Evolutionary conservation across 345 rosid genomes (phyloP), one percentile per base, ranked within the genome.

Genomic region (Alliaria petiolata): DNA sequence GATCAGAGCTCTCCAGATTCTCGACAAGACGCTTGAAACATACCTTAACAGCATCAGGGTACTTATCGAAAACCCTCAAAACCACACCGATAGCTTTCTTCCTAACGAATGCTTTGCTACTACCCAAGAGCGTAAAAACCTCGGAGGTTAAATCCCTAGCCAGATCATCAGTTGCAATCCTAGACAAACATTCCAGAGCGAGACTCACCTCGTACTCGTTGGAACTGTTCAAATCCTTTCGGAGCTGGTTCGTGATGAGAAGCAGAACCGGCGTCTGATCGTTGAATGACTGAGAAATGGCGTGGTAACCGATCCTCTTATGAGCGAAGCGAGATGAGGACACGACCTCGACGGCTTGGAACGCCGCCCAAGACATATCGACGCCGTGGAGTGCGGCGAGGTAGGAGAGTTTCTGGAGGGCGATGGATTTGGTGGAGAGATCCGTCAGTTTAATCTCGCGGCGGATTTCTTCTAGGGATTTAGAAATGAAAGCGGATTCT

Each of bases 11-110:
- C 76, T 91, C 99, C 25, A 95, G 82, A 85, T 83, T 88, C 78
- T 95, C 99, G 5, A 88, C 98, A 70, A 95, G 76, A 62, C 96
- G 89, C 84, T 92, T 90, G 60, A 92, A 89, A 76, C 96, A 95
- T 14, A 92, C 87, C 83, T 87, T 80, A 64, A 89, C 97, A 4
- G 93, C 84, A 80, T 95, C 98, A 20, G 98, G 97, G 64, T 84
- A 85, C 81, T 84, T 95, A 78, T 76, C 98, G 72, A 95, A 95
- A 68, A 95, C 74, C 84, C 81, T 87, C 80, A 86, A 76, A 61
- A 86, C 83, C 17, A 89, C 93, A 17, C 89, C 93, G 3, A 92
- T 68, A 3, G 97, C 92, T 78, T 84, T 91, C 70, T 85, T 95
- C 76, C 86, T 82, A 44, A 95, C 87, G 58, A 76, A 83, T 62